Evolutionary conservation across 176 grass and related monocot genomes (phyloP).

Genomic region (Aegilops umbellulata): DNA sequence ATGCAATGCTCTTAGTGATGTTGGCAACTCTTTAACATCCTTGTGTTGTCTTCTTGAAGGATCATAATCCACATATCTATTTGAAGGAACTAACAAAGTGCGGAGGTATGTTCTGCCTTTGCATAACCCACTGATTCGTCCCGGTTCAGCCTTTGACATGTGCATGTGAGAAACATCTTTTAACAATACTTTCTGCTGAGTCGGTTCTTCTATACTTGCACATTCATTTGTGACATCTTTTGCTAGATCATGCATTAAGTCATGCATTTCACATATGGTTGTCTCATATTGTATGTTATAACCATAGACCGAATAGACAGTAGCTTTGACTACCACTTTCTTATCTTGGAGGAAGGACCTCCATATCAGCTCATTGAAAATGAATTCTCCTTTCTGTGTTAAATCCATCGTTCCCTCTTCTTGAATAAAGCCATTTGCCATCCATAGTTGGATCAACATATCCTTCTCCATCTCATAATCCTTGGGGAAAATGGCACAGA

Average conservation of each 20-base stretch:
- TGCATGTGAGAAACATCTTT: not conserved
- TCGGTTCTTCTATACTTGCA: not conserved
- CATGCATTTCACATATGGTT: conserved; percentile 15
- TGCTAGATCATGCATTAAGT: conserved; percentile 33
- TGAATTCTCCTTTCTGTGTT: not conserved
- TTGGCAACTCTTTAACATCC: not conserved
- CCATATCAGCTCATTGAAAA: conserved; percentile 25
- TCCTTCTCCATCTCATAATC: not conserved
- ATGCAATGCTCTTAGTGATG: not conserved
- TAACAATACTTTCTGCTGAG: not conserved
- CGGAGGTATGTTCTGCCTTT: not conserved
- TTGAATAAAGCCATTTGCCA: conserved; percentile 1
- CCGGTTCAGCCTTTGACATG: not conserved
- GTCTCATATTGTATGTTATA: no score
- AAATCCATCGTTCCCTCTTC: not conserved
- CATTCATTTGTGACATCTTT: not conserved
- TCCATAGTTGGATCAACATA: conserved; percentile 1
- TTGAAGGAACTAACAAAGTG: no score
- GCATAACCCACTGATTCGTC: not conserved
- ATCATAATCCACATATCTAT: no score
- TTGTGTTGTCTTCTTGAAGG: no score
- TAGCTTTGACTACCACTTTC: no score
- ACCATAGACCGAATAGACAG: no score
- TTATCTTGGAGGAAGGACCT: conserved; percentile 23
- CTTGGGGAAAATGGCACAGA: conserved; percentile 11